A percentile compares a stretch with the other conserved stretches of the same genome.
phyloP scores from a whole-genome alignment of 2,329 filamentous ascomycete genomes.

The Penicillium concentricum region DNA sequence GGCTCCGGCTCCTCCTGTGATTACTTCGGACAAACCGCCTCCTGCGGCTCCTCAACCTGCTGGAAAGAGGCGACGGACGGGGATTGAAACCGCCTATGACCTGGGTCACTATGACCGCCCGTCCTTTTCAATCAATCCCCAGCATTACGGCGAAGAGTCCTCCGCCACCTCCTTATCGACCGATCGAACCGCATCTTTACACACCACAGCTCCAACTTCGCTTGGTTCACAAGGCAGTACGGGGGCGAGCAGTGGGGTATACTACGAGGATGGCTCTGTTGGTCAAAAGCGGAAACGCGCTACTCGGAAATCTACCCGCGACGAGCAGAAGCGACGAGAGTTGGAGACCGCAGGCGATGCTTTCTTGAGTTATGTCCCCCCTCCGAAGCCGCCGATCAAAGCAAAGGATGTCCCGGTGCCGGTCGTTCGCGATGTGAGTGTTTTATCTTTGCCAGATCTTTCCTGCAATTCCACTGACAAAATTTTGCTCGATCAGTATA shows the following conservation, averaged over 20 bases:
- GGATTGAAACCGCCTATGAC: constrained; percentile 62
- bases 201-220: constrained; percentile 88
- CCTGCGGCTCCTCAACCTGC: constrained; percentile 43
- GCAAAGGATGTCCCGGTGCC: constrained; percentile 72
- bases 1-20: constrained; percentile 20
- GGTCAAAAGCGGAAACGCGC: constrained; percentile 87
- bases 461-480: constrained; percentile 11
- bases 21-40: constrained; percentile 26
- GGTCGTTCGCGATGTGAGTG: constrained; percentile 58
- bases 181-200: constrained; percentile 77
- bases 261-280: constrained; percentile 66
- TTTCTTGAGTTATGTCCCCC: constrained; percentile 78
- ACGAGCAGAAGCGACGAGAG: constrained; percentile 77
- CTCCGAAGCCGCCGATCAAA: constrained; percentile 85
- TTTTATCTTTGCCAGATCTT: neutral
- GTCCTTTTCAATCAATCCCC: constrained; percentile 72
- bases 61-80: constrained; percentile 72
- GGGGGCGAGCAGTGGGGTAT: constrained; percentile 53
- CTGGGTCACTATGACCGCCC: constrained; percentile 68
- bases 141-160: constrained; percentile 64
- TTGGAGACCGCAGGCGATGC: constrained; percentile 68
- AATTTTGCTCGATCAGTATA: constrained; percentile 37
- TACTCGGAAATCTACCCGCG: constrained; percentile 75
- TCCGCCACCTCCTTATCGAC: constrained; percentile 74
- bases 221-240: constrained; percentile 63